Evolutionary conservation across 108 stramenopile genomes (phyloP).

Genomic region (Pseudonitzschia delicatissima): DNA sequence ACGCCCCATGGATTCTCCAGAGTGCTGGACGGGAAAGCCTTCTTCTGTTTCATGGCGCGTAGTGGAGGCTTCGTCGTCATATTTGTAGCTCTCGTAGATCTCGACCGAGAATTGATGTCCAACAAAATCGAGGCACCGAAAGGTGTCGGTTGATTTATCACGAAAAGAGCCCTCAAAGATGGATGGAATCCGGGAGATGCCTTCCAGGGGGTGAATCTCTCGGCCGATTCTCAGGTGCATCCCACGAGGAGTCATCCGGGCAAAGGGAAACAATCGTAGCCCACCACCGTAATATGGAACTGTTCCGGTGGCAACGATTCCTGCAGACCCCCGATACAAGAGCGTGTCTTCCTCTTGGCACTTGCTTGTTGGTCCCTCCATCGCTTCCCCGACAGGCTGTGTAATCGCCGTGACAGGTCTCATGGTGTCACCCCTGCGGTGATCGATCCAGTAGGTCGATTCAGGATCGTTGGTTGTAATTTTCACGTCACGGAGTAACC

Average conservation of each 20-base stretch:
- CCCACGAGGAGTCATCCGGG: slow-evolving; percentile 30
- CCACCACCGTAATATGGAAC: slow-evolving; percentile 75
- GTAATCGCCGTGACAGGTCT: background rate
- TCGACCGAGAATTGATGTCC: slow-evolving; percentile 60
- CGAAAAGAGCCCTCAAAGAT: slow-evolving; percentile 69
- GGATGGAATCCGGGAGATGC: slow-evolving; percentile 52
- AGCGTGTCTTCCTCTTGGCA: background rate
- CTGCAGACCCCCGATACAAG: slow-evolving; percentile 56
- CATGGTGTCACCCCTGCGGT: slow-evolving; percentile 68
- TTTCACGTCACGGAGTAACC: slow-evolving; percentile 32
- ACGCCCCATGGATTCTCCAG: slow-evolving; percentile 57
- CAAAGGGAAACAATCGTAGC: slow-evolving; percentile 67
- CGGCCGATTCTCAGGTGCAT: slow-evolving; percentile 54
- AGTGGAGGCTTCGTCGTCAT: no score
- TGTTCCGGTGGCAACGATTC: slow-evolving; percentile 57
- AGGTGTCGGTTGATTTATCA: slow-evolving; percentile 34
- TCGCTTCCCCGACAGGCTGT: background rate
- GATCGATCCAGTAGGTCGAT: slow-evolving; percentile 61
- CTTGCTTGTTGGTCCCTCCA: background rate
- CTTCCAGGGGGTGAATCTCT: slow-evolving; percentile 50
- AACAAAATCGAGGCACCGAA: slow-evolving; percentile 70
- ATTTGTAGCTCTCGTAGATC: slow-evolving; percentile 15
- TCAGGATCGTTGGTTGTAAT: slow-evolving; percentile 44
- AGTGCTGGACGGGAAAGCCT: slow-evolving; percentile 75
- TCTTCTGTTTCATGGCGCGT: background rate